Base-by-base conservation (phyloP, 495 filamentous ascomycete genomes). In the Penicillium simplicissimum region DNA sequence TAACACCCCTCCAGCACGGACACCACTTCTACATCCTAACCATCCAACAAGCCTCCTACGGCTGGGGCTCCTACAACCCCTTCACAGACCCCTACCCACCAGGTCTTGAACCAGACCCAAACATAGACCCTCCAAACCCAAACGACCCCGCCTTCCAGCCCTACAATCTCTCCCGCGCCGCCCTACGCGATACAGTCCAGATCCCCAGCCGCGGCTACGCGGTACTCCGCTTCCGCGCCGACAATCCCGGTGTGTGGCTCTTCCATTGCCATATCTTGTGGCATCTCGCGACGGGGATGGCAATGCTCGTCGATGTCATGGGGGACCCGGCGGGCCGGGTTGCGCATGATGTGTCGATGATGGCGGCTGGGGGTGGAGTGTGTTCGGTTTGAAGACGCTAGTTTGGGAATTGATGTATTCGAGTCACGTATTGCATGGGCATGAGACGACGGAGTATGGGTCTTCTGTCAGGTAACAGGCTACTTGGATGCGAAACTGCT, bases 1-100 rank as follows among this genome's bases (percentile, higher is more conserved):
- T 51, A 52, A 51, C 35, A n/a, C 35, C 10, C 34, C 87, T 87
- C 77, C 88, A 92, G 51, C 92, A 96, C 78, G 92, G 92, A 4
- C 90, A 96, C 75, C 84, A 88, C 66, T 95, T 94, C 76, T 93
- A 93, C 68, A 79, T 91, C 15, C 77, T 91, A 14, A 73, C 76
- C 25, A 79, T 86, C 4, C 64, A 74, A 49, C 52, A 73, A 57
- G 53, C 72, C 7, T 33, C 63, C 5, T 68, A 63, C 19, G 74
- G 76, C 57, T 78, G 76, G 77, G 77, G 75, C 38, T 76, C 76
- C 8, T 79, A 72, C 59, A 76, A 83, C 34, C 85, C 84, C 58
- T 75, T 74, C 60, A 64, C 70, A 23, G 77, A 81, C 42, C 25
- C 59, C 15, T 48, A 38, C 33, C 72, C 72, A 7, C 71, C 70